Base-by-base conservation (phyloP, 2,329 filamentous ascomycete species). In the Alternaria incomplexa region DNA sequence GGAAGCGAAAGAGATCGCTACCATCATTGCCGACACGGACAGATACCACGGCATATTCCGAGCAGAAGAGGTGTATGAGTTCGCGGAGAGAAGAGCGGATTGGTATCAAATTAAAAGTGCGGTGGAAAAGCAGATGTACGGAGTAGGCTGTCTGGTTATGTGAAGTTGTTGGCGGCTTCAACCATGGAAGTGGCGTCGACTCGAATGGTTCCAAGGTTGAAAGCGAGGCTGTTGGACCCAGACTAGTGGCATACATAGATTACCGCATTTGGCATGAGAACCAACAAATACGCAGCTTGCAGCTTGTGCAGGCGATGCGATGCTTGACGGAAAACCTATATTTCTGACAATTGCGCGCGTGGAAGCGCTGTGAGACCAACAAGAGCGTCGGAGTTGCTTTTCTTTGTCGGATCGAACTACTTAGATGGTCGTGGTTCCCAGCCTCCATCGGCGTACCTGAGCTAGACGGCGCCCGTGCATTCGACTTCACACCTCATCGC, bases 111-210 rank as follows among this genome's bases (percentile, higher is more conserved):
- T 99, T 11, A 91, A 91, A 82, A 89, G 88, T 67, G 89, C 93
- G 66, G 96, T 99, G 6, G 96, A 99, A 84, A 91, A 92, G 81
- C 93, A 93, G 65, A 97, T 99, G 93, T 98, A 97, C 81, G 96
- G 96, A 5, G 88, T 97, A 78, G 95, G 96, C 63, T 99, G 96
- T 80, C 79, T 78, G 48, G 76, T 96, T 46, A 98, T 97, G 93
- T 98, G 73, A 78, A 56, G 58, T 23, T 23, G 59, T 20, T 52
- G 43, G 25, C 32, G 56, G 20, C 17, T 15, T n/a, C 53, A 46
- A 36, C 32, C 32, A 36, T 36, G 32, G 32, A n/a, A 58, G 51
- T 60, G 60, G 47, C 46, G 47, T 43, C 23, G 55, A 50, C 45
- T 52, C 22, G 55, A 50, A 59, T n/a, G 32, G 32, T 36, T 36